Percentiles rank a stretch among this genome's conserved stretches.
phyloP scores from a whole-genome alignment of 352 stramenopile genomes.

The Globisporangium mamillatum region DNA sequence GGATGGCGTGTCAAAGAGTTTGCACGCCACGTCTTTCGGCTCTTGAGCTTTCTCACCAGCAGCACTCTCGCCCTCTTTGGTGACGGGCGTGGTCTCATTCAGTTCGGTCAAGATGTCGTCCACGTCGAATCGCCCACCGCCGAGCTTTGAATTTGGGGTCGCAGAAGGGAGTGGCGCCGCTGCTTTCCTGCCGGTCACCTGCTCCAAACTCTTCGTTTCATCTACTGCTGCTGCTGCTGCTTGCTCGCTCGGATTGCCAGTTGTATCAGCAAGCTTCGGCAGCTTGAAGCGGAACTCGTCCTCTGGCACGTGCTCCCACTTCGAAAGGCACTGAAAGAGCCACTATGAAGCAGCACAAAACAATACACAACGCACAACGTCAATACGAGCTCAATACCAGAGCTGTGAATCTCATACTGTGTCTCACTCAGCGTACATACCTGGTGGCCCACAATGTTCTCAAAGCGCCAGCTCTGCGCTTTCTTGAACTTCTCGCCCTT shows the following conservation, averaged over 20 bases:
- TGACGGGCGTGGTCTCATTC: slow-evolving; percentile 38
- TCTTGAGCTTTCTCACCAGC: slow-evolving; percentile 5
- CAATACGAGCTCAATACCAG: slow-evolving; percentile 4
- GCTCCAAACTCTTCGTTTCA: neutral
- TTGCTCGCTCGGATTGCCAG: slow-evolving; percentile 14
- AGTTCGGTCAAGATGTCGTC: slow-evolving; percentile 56
- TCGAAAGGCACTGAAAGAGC: slow-evolving; percentile 64
- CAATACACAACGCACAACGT: neutral
- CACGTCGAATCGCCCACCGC: slow-evolving; percentile 45
- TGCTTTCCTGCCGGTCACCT: neutral
- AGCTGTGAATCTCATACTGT: neutral
- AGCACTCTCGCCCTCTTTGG: slow-evolving; percentile 20
- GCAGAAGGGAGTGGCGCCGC: slow-evolving; percentile 11
- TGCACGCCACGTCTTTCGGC: slow-evolving; percentile 38
- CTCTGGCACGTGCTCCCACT: slow-evolving; percentile 68
- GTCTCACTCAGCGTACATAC: slow-evolving; percentile 34
- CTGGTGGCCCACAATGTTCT: slow-evolving; percentile 79
- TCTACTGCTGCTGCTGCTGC: slow-evolving; percentile 5
- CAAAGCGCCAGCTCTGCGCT: slow-evolving; percentile 73
- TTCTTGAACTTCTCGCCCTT: slow-evolving; percentile 87
- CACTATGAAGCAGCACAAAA: slow-evolving; percentile 38
- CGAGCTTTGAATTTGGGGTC: slow-evolving; percentile 22
- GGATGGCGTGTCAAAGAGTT: slow-evolving; percentile 60
- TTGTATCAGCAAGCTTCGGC: slow-evolving; percentile 3
- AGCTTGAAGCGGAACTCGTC: slow-evolving; percentile 40